These are phyloP conservation scores for Lasiosphaeria hispida DNA, from an alignment of 495 filamentous ascomycete species.

Conservation along the genomic window DNA sequence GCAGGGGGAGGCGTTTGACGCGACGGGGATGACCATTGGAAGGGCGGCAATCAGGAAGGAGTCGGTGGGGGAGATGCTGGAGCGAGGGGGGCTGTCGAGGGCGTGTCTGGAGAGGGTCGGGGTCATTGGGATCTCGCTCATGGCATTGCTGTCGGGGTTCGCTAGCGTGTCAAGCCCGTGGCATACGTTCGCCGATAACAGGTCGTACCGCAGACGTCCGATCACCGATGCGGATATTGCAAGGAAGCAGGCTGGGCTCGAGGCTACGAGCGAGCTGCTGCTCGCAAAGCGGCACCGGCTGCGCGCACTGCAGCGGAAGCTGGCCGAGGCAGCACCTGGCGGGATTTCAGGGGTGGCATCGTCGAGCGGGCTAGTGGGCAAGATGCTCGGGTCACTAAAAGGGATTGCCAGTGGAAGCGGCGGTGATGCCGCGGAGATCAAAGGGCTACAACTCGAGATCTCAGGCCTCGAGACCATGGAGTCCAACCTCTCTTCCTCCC, in stretches of 20 bases:
- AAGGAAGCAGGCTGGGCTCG: constrained; percentile 69
- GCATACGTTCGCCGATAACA: constrained; percentile 69
- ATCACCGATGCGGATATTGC: constrained; percentile 68
- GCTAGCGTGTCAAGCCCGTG: constrained; percentile 76
- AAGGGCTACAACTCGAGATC: constrained; percentile 68
- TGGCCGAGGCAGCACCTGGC: constrained; percentile 40
- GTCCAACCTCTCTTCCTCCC: constrained; percentile 58
- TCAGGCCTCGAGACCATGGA: constrained; percentile 76
- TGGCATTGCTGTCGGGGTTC: constrained; percentile 80
- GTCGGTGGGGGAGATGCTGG: constrained; percentile 1
- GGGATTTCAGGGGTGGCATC: constrained; percentile 20
- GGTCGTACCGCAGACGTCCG: constrained; percentile 39
- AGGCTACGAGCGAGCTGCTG: constrained; percentile 74
- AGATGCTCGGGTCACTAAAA: constrained; percentile 56
- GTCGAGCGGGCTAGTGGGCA: constrained; percentile 60
- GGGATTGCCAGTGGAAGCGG: constrained; percentile 55
- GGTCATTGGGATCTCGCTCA: constrained; percentile 75
- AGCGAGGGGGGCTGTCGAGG: constrained; percentile 55
- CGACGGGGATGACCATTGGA: constrained; percentile 27
- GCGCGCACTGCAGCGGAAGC: constrained; percentile 62
- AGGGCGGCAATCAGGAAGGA: constrained; percentile 21
- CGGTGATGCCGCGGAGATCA: constrained; percentile 60
- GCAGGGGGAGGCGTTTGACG: constrained; percentile 19
- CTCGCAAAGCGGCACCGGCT: constrained; percentile 64
- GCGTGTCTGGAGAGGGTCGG: constrained; percentile 76